Percentiles rank a stretch among this genome's conserved stretches.
These are phyloP conservation scores for Termitomyces sp. DNA, from an alignment of 768 basidiomycete species.

Conservation along the genomic window DNA sequence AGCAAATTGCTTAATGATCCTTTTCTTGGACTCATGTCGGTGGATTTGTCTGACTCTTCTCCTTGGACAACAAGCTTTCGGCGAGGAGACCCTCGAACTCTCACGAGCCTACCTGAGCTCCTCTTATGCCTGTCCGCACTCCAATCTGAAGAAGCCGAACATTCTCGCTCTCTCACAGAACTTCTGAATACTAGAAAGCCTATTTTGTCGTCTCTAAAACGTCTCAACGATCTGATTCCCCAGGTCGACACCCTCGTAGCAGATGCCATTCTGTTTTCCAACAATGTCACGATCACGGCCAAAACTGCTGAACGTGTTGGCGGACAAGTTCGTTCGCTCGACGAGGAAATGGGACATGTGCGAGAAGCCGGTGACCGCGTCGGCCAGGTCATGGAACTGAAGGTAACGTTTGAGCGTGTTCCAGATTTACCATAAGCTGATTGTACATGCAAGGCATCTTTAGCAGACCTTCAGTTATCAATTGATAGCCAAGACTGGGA, in stretches of 20 bases:
- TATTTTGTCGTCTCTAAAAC: slow-evolving; percentile 54
- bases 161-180: slow-evolving; percentile 67
- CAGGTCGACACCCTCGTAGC: slow-evolving; percentile 55
- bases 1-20: background rate
- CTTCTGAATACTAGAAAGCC: slow-evolving; percentile 68
- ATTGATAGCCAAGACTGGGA: slow-evolving; percentile 94
- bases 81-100: slow-evolving; percentile 31
- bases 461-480: slow-evolving; percentile 54
- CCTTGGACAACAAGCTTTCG: background rate
- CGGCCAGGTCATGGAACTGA: slow-evolving; percentile 91
- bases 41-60: background rate
- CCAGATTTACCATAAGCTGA: slow-evolving; percentile 1
- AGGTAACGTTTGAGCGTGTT: slow-evolving; percentile 43
- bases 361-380: slow-evolving; percentile 89
- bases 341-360: slow-evolving; percentile 91
- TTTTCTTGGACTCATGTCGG: slow-evolving; percentile 6
- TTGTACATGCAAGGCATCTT: slow-evolving; percentile 28
- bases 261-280: slow-evolving; percentile 51
- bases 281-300: slow-evolving; percentile 66
- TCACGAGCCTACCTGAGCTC: slow-evolving; percentile 65
- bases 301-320: slow-evolving; percentile 85
- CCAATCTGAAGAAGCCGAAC: slow-evolving; percentile 71
- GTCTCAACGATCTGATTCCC: slow-evolving; percentile 56
- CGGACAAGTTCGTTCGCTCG: slow-evolving; percentile 82
- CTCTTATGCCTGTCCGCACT: slow-evolving; percentile 69